phyloP scores from a whole-genome alignment of 176 grass and related monocot species.

The Avena sativa region DNA sequence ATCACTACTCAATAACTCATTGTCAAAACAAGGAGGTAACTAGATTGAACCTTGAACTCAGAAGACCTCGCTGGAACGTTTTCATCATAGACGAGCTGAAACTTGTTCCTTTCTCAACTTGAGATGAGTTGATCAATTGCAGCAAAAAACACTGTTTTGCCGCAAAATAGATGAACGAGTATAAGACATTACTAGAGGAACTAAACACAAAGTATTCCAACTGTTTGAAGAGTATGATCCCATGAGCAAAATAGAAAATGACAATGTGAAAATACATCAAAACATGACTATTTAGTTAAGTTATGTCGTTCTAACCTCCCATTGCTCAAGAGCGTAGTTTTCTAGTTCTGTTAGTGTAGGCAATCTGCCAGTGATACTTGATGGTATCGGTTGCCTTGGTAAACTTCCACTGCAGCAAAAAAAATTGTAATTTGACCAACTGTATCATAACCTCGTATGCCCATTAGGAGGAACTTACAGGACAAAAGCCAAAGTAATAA shows the following conservation, averaged over 20 bases:
- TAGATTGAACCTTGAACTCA: constrained; percentile 75
- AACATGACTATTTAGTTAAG: constrained; percentile 21
- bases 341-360: constrained; percentile 77
- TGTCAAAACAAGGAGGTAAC: constrained; percentile 29
- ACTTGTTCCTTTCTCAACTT: constrained; percentile 70
- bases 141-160: constrained; percentile 78
- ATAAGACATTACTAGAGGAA: constrained; percentile 17
- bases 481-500: constrained; percentile 17
- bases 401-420: constrained; percentile 70
- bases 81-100: constrained; percentile 92
- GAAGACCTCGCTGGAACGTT: constrained; percentile 90
- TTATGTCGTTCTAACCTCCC: constrained; percentile 70
- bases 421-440: constrained; percentile 1
- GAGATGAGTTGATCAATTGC: constrained; percentile 97
- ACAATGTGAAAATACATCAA: constrained; percentile 31
- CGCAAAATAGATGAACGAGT: constrained; percentile 15
- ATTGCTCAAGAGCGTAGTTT: constrained; percentile 76
- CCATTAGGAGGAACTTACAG: neutral
- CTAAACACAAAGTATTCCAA: neutral
- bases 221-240: neutral
- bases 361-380: constrained; percentile 67
- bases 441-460: constrained; percentile 15
- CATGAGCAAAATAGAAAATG: constrained; percentile 23
- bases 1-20: neutral
- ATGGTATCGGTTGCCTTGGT: constrained; percentile 77